These are phyloP conservation scores for Carex pumila DNA, from an alignment of 176 grass and related monocot genomes.

Conservation along the genomic window DNA sequence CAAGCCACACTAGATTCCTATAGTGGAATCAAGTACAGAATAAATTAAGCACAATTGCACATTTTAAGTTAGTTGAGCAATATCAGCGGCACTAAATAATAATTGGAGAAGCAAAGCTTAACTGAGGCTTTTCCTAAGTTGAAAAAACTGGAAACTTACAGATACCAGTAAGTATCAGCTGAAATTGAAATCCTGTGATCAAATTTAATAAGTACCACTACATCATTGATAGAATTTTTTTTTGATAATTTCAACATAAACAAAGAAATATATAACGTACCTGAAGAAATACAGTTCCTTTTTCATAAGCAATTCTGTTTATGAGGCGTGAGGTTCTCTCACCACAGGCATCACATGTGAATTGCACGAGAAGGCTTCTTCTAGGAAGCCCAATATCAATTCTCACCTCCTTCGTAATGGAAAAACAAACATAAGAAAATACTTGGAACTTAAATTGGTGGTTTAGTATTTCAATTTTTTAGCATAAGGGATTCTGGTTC, in stretches of 20 bases:
- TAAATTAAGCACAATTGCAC: neutral
- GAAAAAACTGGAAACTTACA: conserved; percentile 3
- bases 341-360: conserved; percentile 86
- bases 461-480: neutral
- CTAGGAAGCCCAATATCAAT: conserved; percentile 78
- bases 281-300: conserved; percentile 89
- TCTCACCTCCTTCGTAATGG: conserved; percentile 33
- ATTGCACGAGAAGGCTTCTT: conserved; percentile 86
- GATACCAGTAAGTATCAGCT: neutral
- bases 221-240: neutral
- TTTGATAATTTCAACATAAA: neutral
- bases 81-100: neutral
- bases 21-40: neutral
- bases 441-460: too few relatives aligned
- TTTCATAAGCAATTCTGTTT: conserved; percentile 80
- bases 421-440: neutral
- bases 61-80: neutral
- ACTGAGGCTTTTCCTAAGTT: neutral
- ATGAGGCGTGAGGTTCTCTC: conserved; percentile 70
- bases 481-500: neutral
- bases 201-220: neutral
- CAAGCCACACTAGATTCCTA: neutral
- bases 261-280: conserved; percentile 23
- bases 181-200: neutral
- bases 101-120: neutral